Conservation (phyloP, 2,329 filamentous ascomycete genomes). For the Decorospora gaudefroyi region DNA sequence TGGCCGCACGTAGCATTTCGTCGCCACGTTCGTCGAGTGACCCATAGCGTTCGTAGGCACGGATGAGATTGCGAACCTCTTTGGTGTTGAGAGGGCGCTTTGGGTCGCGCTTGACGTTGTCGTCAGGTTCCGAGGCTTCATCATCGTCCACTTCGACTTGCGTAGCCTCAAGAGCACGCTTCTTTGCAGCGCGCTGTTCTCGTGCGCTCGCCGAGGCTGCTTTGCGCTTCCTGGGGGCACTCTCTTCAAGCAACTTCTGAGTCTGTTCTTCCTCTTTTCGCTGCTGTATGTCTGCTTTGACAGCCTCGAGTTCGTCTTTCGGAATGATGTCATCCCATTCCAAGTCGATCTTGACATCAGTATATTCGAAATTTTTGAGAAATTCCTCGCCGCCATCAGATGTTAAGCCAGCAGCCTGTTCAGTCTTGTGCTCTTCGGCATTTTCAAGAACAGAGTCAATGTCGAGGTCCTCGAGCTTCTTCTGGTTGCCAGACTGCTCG, state of each 20-base stretch:
- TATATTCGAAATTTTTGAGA: constrained; percentile 85
- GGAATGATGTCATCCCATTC: constrained; percentile 99
- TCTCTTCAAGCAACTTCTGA: constrained; percentile 80
- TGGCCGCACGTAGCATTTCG: constrained; percentile 85
- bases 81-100: constrained; percentile 89
- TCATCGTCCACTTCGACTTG: constrained; percentile 66
- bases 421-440: constrained; percentile 94
- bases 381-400: constrained; percentile 97
- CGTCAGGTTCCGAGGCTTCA: constrained; percentile 46
- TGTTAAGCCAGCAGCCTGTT: constrained; percentile 90
- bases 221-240: constrained; percentile 75
- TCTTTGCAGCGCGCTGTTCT: constrained; percentile 70
- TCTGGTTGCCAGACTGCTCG: constrained; percentile 94
- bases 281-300: constrained; percentile 87
- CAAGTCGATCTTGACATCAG: constrained; percentile 93
- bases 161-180: constrained; percentile 70
- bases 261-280: constrained; percentile 83
- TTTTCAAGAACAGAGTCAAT: constrained; percentile 97
- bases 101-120: constrained; percentile 69
- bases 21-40: constrained; percentile 85
- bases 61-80: constrained; percentile 88
- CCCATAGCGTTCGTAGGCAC: constrained; percentile 88
- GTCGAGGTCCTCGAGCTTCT: constrained; percentile 93
- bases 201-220: constrained; percentile 64
- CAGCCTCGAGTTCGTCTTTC: constrained; percentile 83